Evolutionary conservation across 73 alveolate genomes (phyloP).

Genomic region (Breviolum minutum): DNA sequence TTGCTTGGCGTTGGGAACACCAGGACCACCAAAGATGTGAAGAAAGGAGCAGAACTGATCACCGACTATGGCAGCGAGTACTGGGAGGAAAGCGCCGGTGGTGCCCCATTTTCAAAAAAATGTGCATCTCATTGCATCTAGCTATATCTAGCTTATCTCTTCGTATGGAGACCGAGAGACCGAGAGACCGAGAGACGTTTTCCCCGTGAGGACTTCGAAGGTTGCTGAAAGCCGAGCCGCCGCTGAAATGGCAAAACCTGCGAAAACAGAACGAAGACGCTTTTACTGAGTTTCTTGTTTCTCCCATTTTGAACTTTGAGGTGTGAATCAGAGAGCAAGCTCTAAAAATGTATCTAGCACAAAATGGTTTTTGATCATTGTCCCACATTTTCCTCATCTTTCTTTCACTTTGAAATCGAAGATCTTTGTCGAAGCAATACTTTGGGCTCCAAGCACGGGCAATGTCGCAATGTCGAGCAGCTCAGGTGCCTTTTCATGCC

Average conservation of each 20-base stretch:
- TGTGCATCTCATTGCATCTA: no score
- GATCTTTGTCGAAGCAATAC: not conserved
- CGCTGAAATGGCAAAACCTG: not conserved
- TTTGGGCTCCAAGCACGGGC: not conserved
- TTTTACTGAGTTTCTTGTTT: no score
- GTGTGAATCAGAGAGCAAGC: no score
- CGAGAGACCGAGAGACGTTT: no score
- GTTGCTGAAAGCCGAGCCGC: slow-evolving; percentile 21
- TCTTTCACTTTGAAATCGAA: no score
- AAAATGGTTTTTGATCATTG: no score
- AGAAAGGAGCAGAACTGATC: slow-evolving; percentile 56
- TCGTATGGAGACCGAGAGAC: no score
- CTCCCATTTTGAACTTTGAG: no score
- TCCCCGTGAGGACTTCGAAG: slow-evolving; percentile 50
- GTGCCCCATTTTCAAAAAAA: not conserved
- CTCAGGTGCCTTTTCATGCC: not conserved
- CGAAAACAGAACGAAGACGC: no score
- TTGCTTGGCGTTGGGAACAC: not conserved
- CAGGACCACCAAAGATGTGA: slow-evolving; percentile 79
- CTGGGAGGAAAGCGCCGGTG: slow-evolving; percentile 29
- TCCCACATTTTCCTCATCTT: no score
- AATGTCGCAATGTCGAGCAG: not conserved
- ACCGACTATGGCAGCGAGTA: slow-evolving; percentile 78
- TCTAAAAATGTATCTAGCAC: no score
- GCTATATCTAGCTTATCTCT: no score